These are phyloP conservation scores for Phascolomyces articulosus DNA, from an alignment of 371 early-diverging fungal species.

Conservation along the genomic window DNA sequence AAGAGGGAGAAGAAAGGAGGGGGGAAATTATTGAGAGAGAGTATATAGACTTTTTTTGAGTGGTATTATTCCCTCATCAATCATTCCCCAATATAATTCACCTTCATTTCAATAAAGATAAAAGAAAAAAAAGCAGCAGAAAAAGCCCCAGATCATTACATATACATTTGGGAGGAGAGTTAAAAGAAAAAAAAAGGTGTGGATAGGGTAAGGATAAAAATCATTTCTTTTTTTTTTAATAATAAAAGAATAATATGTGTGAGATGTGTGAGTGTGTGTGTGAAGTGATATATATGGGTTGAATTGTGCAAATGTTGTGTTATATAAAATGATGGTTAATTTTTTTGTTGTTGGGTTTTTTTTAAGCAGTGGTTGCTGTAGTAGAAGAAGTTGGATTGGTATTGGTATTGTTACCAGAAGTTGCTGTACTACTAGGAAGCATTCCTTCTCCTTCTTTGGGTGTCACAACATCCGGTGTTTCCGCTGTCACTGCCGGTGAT, in stretches of 20 bases:
- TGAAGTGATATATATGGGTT: too few species aligned
- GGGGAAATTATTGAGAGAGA: too few species aligned
- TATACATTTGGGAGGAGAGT: background rate
- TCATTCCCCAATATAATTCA: too few species aligned
- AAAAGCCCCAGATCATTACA: background rate
- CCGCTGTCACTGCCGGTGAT: constrained; percentile 27
- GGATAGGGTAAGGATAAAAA: too few species aligned
- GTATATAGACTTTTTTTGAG: too few species aligned
- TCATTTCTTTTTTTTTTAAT: too few species aligned
- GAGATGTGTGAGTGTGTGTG: too few species aligned
- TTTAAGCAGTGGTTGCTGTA: constrained; percentile 1
- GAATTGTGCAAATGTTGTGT: background rate
- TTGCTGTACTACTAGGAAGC: constrained; percentile 4
- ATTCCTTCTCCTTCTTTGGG: constrained; percentile 23
- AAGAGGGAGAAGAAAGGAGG: too few species aligned
- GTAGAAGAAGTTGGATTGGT: background rate
- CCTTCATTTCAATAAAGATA: too few species aligned
- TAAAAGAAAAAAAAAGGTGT: background rate
- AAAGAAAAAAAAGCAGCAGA: background rate
- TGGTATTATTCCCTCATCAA: too few species aligned
- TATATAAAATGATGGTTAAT: background rate
- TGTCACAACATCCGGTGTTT: constrained; percentile 28
- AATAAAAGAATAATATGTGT: too few species aligned
- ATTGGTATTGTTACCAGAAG: background rate
- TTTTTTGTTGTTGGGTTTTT: background rate